Evolutionary conservation across 495 filamentous ascomycete genomes (phyloP).

Genomic region (Xylaria nigripes): DNA sequence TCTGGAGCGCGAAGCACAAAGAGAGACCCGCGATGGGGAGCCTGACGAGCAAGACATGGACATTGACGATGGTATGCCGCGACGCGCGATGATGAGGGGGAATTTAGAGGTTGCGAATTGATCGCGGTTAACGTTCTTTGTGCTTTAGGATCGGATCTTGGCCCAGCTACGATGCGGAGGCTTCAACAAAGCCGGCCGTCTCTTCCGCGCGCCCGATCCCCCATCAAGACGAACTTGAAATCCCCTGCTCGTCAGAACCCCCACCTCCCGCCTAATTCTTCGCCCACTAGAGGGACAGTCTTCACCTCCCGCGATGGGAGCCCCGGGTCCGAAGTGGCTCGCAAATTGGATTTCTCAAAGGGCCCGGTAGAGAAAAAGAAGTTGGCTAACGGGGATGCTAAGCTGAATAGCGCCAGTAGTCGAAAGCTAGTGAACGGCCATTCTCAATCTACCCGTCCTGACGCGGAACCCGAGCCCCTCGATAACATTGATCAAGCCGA

Average conservation of each 20-base stretch:
- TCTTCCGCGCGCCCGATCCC: conserved; percentile 41
- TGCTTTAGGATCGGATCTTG: conserved; percentile 22
- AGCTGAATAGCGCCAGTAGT: conserved; percentile 17
- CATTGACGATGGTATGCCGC: conserved; percentile 25
- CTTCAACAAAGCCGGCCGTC: conserved; percentile 25
- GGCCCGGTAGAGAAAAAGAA: conserved; percentile 7
- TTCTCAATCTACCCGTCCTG: conserved; percentile 9
- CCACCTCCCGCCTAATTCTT: conserved; percentile 37
- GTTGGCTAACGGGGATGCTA: conserved; percentile 14
- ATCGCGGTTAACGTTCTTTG: conserved; percentile 8
- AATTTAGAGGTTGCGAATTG: not conserved
- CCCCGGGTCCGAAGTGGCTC: conserved; percentile 23
- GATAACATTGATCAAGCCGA: conserved; percentile 16
- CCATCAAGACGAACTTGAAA: conserved; percentile 48
- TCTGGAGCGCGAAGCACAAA: conserved; percentile 30
- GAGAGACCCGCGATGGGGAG: conserved; percentile 21
- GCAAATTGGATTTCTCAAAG: conserved; percentile 36
- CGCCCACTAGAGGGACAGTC: conserved; percentile 28
- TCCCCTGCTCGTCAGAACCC: conserved; percentile 47
- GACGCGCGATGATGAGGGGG: not conserved
- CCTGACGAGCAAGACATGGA: conserved; percentile 30
- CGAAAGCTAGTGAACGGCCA: conserved; percentile 12
- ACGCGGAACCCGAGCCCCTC: conserved; percentile 11
- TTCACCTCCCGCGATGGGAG: conserved; percentile 18
- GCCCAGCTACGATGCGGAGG: conserved; percentile 23